Base-by-base conservation (phyloP, 495 filamentous ascomycete species). In the Trichoderma reesei region DNA sequence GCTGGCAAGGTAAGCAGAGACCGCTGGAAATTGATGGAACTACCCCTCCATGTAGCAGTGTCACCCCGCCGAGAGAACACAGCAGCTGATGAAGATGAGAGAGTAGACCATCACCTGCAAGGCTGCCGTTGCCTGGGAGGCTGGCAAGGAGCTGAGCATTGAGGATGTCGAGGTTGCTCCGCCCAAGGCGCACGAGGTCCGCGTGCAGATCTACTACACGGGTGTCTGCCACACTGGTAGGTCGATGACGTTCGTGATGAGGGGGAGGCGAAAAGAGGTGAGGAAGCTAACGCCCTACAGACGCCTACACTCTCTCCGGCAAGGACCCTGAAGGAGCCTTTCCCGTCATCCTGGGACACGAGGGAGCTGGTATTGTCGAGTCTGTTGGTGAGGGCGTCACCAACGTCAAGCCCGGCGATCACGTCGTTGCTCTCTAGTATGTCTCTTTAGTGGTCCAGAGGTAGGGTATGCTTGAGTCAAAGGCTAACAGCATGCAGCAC, bases 271-370 rank as follows among this genome's bases (percentile, higher is more conserved):
- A 13, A 41, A 34, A 51, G 41, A 62, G 63, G 37, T 51, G 41
- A 37, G 60, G 26, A 56, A 36, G 51, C 64, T 44, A 0, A n/a
- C 18, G 14, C 33, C 61, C 13, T n/a, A 20, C 65, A 91, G 94
- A 98, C 84, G 94, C 94, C 73, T 98, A 98, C 81, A 98, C 94
- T 26, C 83, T 98, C 65, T 97, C 93, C 20, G 94, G 94, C 66
- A 96, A 97, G 80, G 94, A 98, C 70, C 94, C 95, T 48, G 94
- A 98, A 78, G 94, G 94, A 67, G 94, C 95, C 41, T 98, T 98
- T 82, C 94, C 94, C 67, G 88, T 98, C 67, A 86, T 98, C 66
- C 85, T 97, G 41, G 94, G 94, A 60, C 94, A 98, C 78, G 94
- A 98, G 78, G 94, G 94, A 71, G 95, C 94, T 61, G 94, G 94